phyloP scores from a whole-genome alignment of 106 monocot species.

The Chionographis japonica region DNA sequence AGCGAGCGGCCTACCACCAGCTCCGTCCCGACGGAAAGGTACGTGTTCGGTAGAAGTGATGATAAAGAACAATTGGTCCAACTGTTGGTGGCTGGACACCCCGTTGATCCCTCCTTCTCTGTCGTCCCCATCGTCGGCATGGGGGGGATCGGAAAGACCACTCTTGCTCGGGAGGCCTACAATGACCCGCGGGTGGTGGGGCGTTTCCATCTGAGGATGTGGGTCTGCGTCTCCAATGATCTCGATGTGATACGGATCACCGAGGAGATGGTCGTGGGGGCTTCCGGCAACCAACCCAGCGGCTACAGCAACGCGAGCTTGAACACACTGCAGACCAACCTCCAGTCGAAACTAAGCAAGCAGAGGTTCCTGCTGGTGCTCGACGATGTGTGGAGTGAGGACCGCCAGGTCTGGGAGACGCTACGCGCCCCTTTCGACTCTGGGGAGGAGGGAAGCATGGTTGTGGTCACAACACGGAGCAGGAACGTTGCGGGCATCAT shows the following conservation, averaged over 20 bases:
- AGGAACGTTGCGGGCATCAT: constrained; percentile 6
- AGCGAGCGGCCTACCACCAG: too few species aligned
- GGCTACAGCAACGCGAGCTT: not conserved
- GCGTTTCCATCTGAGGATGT: constrained; percentile 14
- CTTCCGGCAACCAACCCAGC: not conserved
- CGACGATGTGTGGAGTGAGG: constrained; percentile 41
- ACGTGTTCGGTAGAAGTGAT: too few species aligned
- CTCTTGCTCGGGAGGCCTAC: constrained; percentile 21
- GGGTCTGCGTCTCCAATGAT: constrained; percentile 24
- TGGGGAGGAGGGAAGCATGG: constrained; percentile 16
- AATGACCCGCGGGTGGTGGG: not conserved
- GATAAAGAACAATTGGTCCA: too few species aligned
- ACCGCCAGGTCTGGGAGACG: constrained; percentile 9
- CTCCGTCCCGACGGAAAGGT: too few species aligned
- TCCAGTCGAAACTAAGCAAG: constrained; percentile 1
- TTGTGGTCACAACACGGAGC: constrained; percentile 36
- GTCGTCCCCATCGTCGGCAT: constrained; percentile 16
- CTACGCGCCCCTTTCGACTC: not conserved
- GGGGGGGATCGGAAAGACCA: constrained; percentile 37
- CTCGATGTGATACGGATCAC: constrained; percentile 17
- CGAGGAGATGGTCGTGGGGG: constrained; percentile 9
- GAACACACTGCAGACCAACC: constrained; percentile 5
- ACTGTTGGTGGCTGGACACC: too few species aligned
- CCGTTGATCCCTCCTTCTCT: not conserved
- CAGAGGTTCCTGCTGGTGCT: constrained; percentile 39